Conservation (phyloP, 495 filamentous ascomycete genomes). For the Penicillium flavigenum region DNA sequence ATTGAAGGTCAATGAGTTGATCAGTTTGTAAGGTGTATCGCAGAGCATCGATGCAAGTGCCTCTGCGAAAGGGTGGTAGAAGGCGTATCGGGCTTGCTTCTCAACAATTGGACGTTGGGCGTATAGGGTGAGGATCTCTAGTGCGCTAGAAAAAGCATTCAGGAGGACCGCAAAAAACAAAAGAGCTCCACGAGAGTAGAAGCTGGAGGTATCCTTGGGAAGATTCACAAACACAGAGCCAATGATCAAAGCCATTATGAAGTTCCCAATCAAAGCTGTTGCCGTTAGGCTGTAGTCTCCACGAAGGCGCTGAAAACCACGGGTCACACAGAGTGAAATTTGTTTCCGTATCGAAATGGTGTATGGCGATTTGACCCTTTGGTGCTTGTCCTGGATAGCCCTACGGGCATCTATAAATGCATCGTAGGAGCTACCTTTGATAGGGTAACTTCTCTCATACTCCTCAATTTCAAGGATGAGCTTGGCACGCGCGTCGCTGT, state of each 20-base stretch:
- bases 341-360: background rate
- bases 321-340: background rate
- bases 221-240: conserved; percentile 74
- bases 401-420: conserved; percentile 45
- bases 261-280: conserved; percentile 70
- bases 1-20: conserved; percentile 44
- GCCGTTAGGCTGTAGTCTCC: conserved; percentile 34
- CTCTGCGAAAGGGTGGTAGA: conserved; percentile 60
- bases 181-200: conserved; percentile 58
- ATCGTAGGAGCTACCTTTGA: conserved; percentile 33
- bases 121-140: conserved; percentile 59
- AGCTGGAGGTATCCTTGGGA: conserved; percentile 23
- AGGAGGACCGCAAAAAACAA: conserved; percentile 82
- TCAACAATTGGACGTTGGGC: conserved; percentile 54
- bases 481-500: conserved; percentile 46
- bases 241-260: conserved; percentile 73
- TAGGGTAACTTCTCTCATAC: conserved; percentile 28
- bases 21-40: conserved; percentile 54
- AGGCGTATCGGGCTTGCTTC: conserved; percentile 59
- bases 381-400: background rate
- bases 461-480: conserved; percentile 46
- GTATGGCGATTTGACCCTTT: background rate
- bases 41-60: conserved; percentile 53
- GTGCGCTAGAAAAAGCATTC: conserved; percentile 47
- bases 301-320: background rate